phyloP scores from a whole-genome alignment of 116 monocot species.

The Phalaenopsis hybrid region DNA sequence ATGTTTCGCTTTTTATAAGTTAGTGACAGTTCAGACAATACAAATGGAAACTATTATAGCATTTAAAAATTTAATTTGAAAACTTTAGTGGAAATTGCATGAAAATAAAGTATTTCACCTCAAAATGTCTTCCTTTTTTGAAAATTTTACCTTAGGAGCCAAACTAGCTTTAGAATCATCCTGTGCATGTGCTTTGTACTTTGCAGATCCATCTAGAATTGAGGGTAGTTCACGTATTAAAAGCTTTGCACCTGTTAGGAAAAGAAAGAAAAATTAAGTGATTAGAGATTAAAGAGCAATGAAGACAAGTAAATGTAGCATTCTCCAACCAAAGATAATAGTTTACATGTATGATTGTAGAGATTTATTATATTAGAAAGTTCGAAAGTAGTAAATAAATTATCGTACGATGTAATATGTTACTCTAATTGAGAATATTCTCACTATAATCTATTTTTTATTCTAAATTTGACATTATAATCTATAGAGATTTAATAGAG shows the following conservation, averaged over 20 bases:
- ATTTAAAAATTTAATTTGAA: neutral
- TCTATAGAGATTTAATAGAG: no score
- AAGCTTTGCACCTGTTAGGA: slow-evolving; percentile 55
- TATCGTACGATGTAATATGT: no score
- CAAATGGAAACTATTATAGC: neutral
- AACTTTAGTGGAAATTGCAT: neutral
- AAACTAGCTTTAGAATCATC: slow-evolving; percentile 84
- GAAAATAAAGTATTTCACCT: neutral
- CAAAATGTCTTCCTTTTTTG: neutral
- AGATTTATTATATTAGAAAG: no score
- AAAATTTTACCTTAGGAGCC: slow-evolving; percentile 66
- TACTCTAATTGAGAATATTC: no score
- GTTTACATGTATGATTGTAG: no score
- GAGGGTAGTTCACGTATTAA: slow-evolving; percentile 78
- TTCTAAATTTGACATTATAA: no score
- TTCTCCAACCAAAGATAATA: no score
- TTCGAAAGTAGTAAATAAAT: no score
- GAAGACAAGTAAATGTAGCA: no score
- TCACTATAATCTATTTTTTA: no score
- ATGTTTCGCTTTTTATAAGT: no score
- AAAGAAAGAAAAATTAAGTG: slow-evolving; percentile 8
- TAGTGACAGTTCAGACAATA: neutral
- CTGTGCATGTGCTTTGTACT: slow-evolving; percentile 67
- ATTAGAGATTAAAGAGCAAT: no score
- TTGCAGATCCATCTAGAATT: slow-evolving; percentile 88